Base-by-base conservation (phyloP, 495 filamentous ascomycete genomes). In the Trichoderma orchidacearum region DNA sequence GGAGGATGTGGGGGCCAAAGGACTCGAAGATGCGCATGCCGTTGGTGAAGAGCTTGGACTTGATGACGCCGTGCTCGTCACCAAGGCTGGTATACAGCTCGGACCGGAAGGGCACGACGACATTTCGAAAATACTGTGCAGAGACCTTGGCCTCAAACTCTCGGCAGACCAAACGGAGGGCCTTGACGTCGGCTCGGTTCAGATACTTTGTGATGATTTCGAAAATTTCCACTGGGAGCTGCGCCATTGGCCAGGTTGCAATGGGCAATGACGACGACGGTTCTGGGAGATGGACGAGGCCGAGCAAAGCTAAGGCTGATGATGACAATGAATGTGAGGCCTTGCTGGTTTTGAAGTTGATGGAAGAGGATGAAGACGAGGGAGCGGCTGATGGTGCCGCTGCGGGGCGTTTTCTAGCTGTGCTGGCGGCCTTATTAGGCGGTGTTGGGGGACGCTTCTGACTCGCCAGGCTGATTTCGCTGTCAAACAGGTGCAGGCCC, bases 91-190 rank as follows among this genome's bases (percentile, higher is more conserved):
- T 69, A 60, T 76, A 79, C 13, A 80, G 74, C 55, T 79, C 75
- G 0, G 74, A 69, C 27, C 70, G 73, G 61, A 84, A 78, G 6
- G 72, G 72, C 3, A 83, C 75, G 9, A 83, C 79, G 7, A 77
- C 68, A 5, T 72, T 71, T 34, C 64, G 60, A 60, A 82, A 80
- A 9, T 78, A 64, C 27, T 41, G 41, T 18, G 65, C 60, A 1
- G 77, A 76, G 0, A 80, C 66, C 52, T 74, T 74, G 5, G 55
- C 53, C 54, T 80, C 76, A 56, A 81, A 80, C 55, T 82, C 79
- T 17, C 60, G 61, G 60, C 69, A 75, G 1, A 81, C 79, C 23
- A 82, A 63, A 4, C 81, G 76, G 72, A 83, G 70, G 5, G 59
- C 63, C 59, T 75, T 65, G 17, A 79, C 59, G 50, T 72, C 71